Percentiles rank a stretch among this genome's conserved stretches.
phyloP scores from a whole-genome alignment of 2,329 filamentous ascomycete species.

The Allantophomopsis cytisporea region DNA sequence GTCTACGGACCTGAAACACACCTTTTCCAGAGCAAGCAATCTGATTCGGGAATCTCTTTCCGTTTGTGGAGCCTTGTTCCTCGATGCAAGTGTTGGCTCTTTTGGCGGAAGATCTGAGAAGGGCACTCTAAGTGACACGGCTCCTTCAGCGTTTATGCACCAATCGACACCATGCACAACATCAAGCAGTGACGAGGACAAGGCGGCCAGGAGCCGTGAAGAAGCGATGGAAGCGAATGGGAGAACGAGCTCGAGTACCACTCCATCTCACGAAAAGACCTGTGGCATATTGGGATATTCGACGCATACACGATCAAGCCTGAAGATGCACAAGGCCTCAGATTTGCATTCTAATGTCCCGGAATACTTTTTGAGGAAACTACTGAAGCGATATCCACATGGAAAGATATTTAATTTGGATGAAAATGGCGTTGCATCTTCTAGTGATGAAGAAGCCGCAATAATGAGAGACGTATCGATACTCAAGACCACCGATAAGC shows the following conservation, averaged over 20 bases:
- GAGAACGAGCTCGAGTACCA: neutral
- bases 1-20: constrained; percentile 12
- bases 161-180: too few relatives aligned
- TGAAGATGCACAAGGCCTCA: constrained; percentile 10
- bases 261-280: constrained; percentile 5
- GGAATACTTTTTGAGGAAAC: constrained; percentile 11
- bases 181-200: constrained; percentile 13
- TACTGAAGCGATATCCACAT: constrained; percentile 17
- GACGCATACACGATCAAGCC: constrained; percentile 12
- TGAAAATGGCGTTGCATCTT: constrained; percentile 11
- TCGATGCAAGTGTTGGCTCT: constrained; percentile 15
- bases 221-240: neutral
- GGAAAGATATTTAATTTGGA: constrained; percentile 18
- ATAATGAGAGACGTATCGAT: too few relatives aligned
- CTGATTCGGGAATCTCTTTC: constrained; percentile 17
- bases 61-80: constrained; percentile 15
- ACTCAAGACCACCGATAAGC: too few relatives aligned
- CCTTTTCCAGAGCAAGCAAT: constrained; percentile 16
- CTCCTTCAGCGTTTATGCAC: constrained; percentile 9
- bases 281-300: constrained; percentile 16
- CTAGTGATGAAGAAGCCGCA: neutral
- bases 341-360: constrained; percentile 10
- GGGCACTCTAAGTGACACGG: constrained; percentile 10
- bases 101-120: constrained; percentile 13
- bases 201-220: neutral